Conservation (phyloP, 345 rosid species). For the Raphanus sativus region DNA sequence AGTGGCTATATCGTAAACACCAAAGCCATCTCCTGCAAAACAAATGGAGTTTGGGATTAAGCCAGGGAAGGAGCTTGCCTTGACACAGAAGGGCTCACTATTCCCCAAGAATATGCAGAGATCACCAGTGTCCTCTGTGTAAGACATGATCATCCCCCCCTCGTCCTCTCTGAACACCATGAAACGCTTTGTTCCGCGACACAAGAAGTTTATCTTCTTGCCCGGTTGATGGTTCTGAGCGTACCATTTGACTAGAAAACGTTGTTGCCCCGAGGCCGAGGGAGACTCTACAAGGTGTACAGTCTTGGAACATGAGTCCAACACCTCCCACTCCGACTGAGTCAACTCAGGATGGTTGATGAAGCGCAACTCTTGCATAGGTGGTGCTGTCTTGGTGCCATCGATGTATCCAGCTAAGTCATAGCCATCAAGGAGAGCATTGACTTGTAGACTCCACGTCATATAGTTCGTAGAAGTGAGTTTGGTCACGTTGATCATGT, state of each 20-base stretch:
- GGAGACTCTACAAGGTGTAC: conserved; percentile 10
- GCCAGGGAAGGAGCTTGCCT: conserved; percentile 25
- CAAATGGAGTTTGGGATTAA: conserved; percentile 16
- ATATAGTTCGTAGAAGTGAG: no score
- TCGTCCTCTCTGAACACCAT: conserved; percentile 22
- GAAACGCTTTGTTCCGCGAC: conserved; percentile 10
- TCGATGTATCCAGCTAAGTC: no score
- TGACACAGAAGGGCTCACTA: conserved; percentile 11
- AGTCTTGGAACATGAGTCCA: conserved; percentile 17
- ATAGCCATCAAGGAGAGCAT: no score
- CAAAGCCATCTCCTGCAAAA: not conserved
- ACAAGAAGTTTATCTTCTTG: no score
- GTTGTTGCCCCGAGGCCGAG: not conserved
- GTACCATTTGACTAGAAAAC: conserved; percentile 19
- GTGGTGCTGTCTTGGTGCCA: no score
- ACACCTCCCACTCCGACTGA: conserved; percentile 13
- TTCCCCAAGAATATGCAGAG: conserved; percentile 19
- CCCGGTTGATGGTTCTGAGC: not conserved
- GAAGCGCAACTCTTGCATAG: not conserved
- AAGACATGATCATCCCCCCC: not conserved
- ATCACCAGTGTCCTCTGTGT: conserved; percentile 25
- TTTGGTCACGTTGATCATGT: no score
- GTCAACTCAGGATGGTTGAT: conserved; percentile 6
- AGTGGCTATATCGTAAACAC: conserved; percentile 17
- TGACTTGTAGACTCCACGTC: no score